phyloP scores from a whole-genome alignment of 2,329 filamentous ascomycete species.

The Pseudogymnoascus sp. region DNA sequence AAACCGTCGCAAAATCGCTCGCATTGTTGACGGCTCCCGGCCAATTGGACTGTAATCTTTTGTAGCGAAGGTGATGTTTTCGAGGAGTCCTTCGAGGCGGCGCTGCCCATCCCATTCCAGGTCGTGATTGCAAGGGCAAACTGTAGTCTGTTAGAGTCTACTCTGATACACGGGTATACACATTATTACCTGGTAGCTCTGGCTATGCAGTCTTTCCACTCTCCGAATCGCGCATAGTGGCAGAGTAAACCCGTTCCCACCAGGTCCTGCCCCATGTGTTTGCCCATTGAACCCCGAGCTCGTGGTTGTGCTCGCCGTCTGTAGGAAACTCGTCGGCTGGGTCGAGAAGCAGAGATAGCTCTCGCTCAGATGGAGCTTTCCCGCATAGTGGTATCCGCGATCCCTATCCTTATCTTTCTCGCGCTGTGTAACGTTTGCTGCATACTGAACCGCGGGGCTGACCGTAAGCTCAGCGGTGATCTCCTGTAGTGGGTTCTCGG shows the following conservation, averaged over 20 bases:
- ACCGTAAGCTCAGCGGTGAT: conserved; percentile 95
- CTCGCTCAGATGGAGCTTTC: conserved; percentile 89
- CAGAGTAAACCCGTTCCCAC: conserved; percentile 91
- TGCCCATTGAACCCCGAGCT: conserved; percentile 85
- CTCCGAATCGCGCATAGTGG: conserved; percentile 85
- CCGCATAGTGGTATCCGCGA: conserved; percentile 79
- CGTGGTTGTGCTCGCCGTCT: conserved; percentile 68
- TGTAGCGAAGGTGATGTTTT: conserved; percentile 51
- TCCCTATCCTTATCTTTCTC: conserved; percentile 59
- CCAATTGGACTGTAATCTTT: conserved; percentile 84
- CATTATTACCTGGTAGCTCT: conserved; percentile 61
- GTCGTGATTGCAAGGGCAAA: conserved; percentile 93
- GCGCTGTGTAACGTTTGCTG: conserved; percentile 55
- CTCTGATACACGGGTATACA: conserved; percentile 12
- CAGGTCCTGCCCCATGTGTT: conserved; percentile 85
- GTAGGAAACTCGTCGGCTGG: conserved; percentile 77
- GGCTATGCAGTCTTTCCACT: conserved; percentile 87
- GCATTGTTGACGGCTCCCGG: conserved; percentile 78
- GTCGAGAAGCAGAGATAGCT: conserved; percentile 95
- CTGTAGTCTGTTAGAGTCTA: conserved; percentile 31
- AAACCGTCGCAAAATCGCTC: conserved; percentile 94
- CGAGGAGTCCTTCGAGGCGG: conserved; percentile 43
- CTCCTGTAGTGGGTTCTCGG: conserved; percentile 89
- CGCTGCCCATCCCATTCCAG: conserved; percentile 67
- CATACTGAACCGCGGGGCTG: conserved; percentile 45